These are phyloP conservation scores for Haematococcus lacustris DNA, from an alignment of 139 green algal species.

Conservation along the genomic window DNA sequence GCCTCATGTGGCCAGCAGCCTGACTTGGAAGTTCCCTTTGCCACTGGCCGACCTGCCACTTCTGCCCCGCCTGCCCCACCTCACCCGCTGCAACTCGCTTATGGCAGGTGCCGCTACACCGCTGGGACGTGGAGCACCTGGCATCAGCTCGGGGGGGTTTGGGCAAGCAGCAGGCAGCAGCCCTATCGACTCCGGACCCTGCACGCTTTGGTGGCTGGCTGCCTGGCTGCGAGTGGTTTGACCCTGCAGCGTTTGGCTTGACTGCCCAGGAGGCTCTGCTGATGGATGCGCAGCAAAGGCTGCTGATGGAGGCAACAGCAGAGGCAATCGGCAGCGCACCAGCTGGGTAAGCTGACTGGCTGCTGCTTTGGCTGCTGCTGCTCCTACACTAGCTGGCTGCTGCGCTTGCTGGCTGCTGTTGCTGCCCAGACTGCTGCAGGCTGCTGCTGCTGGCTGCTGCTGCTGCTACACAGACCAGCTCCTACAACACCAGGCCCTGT, in stretches of 20 bases:
- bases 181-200: conserved; percentile 10
- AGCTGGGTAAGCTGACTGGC: no score
- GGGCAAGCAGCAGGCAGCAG: conserved; percentile 4
- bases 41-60: background rate
- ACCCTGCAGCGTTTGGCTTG: conserved; percentile 64
- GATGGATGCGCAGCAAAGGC: conserved; percentile 79
- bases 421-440: no score
- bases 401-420: no score
- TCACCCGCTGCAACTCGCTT: background rate
- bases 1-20: no score
- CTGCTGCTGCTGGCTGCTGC: no score
- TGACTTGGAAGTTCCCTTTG: no score
- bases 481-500: no score
- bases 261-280: conserved; percentile 55
- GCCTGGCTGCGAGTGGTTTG: conserved; percentile 54
- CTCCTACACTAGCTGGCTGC: no score
- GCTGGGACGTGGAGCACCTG: conserved; percentile 58
- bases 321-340: no score
- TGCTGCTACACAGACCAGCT: no score
- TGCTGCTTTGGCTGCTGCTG: no score
- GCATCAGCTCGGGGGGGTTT: no score
- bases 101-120: conserved; percentile 33
- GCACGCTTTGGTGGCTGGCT: conserved; percentile 67
- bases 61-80: background rate
- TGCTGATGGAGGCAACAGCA: conserved; percentile 22